Evolutionary conservation across 2,329 filamentous ascomycete species (phyloP).

Genomic region (Fusarium irregulare): DNA sequence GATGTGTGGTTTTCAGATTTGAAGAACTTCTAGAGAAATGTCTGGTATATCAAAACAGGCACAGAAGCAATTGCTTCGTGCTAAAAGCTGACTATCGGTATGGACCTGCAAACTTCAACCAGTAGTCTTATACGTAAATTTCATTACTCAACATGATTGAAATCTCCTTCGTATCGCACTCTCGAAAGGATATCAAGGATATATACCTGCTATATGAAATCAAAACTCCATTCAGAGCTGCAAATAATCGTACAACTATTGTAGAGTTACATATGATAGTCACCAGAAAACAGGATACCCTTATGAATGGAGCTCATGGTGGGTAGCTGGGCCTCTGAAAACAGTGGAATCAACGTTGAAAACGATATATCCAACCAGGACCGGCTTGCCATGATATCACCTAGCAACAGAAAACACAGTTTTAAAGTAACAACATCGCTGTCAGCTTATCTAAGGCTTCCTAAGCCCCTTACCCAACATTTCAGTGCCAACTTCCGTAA

Average conservation of each 20-base stretch:
- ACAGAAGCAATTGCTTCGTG: neutral
- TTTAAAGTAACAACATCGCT: neutral
- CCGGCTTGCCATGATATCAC: neutral
- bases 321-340: neutral
- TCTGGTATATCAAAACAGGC: accelerated
- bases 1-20: neutral
- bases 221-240: no score
- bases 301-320: neutral
- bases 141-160: neutral
- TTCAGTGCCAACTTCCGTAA: conserved; percentile 65
- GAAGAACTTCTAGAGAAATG: accelerated
- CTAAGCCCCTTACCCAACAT: conserved; percentile 63
- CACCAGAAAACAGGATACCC: neutral
- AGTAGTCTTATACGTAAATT: neutral
- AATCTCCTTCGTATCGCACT: neutral
- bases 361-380: neutral
- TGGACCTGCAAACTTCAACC: neutral
- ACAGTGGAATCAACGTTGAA: neutral
- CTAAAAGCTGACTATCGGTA: neutral
- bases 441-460: conserved; percentile 42
- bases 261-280: neutral
- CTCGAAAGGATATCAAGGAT: no score
- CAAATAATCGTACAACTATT: neutral
- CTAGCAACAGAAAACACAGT: neutral
- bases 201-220: no score